Evolutionary conservation across 495 filamentous ascomycete genomes (phyloP).

Genomic region (Penicillium egyptiacum): DNA sequence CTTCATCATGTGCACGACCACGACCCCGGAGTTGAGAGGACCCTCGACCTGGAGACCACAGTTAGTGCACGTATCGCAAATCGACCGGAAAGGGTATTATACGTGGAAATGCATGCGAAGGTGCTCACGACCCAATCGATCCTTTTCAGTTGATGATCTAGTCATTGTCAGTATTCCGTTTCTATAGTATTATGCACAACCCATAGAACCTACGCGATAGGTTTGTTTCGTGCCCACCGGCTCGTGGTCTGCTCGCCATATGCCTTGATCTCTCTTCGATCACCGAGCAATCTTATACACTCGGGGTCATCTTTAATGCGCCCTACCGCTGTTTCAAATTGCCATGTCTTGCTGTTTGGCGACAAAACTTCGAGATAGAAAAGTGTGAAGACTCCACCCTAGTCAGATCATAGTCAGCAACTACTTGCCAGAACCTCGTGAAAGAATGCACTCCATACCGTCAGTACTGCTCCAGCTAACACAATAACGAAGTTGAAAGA

Average conservation of each 20-base stretch:
- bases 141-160: slow-evolving; percentile 66
- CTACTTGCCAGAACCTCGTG: not conserved
- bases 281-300: slow-evolving; percentile 74
- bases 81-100: slow-evolving; percentile 7
- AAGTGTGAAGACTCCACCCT: slow-evolving; percentile 75
- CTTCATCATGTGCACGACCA: slow-evolving; percentile 75
- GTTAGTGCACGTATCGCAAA: slow-evolving; percentile 8
- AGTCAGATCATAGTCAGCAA: slow-evolving; percentile 17
- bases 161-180: slow-evolving; percentile 1
- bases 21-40: slow-evolving; percentile 69
- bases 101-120: slow-evolving; percentile 87
- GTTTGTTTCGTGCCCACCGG: slow-evolving; percentile 80
- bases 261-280: slow-evolving; percentile 71
- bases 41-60: slow-evolving; percentile 69
- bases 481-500: slow-evolving; percentile 82
- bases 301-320: slow-evolving; percentile 70
- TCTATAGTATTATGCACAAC: not conserved
- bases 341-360: slow-evolving; percentile 75
- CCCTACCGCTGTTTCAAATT: slow-evolving; percentile 86
- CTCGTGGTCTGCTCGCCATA: slow-evolving; percentile 81
- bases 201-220: slow-evolving; percentile 66
- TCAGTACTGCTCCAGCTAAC: slow-evolving; percentile 69
- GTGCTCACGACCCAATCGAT: slow-evolving; percentile 76
- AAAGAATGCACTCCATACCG: slow-evolving; percentile 40
- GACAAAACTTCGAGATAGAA: slow-evolving; percentile 87